Evolutionary conservation across 2,329 filamentous ascomycete genomes (phyloP).

Genomic region (Teratosphaeriaceae sp.): DNA sequence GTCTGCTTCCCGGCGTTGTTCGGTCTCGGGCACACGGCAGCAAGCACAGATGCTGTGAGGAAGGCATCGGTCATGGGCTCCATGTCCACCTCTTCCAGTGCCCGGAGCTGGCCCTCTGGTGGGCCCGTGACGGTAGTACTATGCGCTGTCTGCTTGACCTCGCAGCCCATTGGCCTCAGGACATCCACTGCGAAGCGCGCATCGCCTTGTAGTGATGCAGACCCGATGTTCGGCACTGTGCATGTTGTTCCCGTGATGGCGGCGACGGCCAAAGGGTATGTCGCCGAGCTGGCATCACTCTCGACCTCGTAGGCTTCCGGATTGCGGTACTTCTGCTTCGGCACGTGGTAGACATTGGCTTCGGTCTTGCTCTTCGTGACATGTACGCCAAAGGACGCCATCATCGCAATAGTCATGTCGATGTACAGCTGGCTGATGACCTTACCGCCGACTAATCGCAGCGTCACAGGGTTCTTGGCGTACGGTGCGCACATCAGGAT

Average conservation of each 20-base stretch:
- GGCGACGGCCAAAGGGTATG: slow-evolving; percentile 88
- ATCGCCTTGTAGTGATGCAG: slow-evolving; percentile 85
- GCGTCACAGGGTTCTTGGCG: slow-evolving; percentile 84
- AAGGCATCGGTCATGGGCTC: slow-evolving; percentile 99
- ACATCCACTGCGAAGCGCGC: slow-evolving; percentile 90
- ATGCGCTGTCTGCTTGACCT: slow-evolving; percentile 71
- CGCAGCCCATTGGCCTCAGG: slow-evolving; percentile 86
- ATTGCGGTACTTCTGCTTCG: slow-evolving; percentile 74
- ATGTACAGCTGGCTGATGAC: slow-evolving; percentile 97
- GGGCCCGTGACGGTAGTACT: slow-evolving; percentile 94
- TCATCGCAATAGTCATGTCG: slow-evolving; percentile 98
- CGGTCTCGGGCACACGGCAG: slow-evolving; percentile 72
- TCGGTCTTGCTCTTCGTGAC: slow-evolving; percentile 72
- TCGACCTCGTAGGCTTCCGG: slow-evolving; percentile 84
- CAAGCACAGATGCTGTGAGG: slow-evolving; percentile 86
- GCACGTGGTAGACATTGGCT: slow-evolving; percentile 89
- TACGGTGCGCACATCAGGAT: slow-evolving; percentile 96
- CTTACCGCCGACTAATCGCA: slow-evolving; percentile 89
- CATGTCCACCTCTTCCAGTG: slow-evolving; percentile 85
- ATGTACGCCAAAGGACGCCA: slow-evolving; percentile 80
- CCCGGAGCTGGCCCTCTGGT: slow-evolving; percentile 62
- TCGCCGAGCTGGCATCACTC: slow-evolving; percentile 96
- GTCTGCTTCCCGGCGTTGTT: slow-evolving; percentile 42
- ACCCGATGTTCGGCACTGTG: slow-evolving; percentile 94
- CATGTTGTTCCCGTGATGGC: slow-evolving; percentile 94